These are phyloP conservation scores for Phytopythium cucurbitacearum DNA, from an alignment of 352 stramenopile species.

Conservation along the genomic window DNA sequence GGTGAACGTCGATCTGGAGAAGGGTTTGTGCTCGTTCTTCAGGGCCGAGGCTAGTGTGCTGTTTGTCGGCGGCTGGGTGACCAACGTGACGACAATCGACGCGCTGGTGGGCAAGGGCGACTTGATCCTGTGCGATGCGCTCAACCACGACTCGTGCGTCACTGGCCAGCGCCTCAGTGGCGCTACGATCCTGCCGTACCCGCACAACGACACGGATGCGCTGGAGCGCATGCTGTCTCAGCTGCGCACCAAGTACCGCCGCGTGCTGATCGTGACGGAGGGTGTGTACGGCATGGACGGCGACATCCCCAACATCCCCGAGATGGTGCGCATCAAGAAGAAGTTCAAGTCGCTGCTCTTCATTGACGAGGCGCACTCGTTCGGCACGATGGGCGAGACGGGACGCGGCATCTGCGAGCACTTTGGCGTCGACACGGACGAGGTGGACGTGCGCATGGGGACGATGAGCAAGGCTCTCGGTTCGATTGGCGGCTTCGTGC, in stretches of 20 bases:
- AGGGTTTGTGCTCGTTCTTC: constrained; percentile 62
- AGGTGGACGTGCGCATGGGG: constrained; percentile 64
- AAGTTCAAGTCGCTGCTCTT: constrained; percentile 64
- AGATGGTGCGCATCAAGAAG: constrained; percentile 61
- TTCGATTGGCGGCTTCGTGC: constrained; percentile 60
- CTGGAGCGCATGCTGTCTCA: constrained; percentile 70
- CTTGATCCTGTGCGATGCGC: constrained; percentile 70
- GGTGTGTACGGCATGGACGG: constrained; percentile 71
- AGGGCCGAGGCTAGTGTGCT: constrained; percentile 46
- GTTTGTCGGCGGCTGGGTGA: constrained; percentile 72
- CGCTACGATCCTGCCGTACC: constrained; percentile 75
- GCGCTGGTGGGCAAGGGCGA: constrained; percentile 65
- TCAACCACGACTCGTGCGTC: constrained; percentile 82
- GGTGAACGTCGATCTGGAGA: constrained; percentile 68
- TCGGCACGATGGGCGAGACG: constrained; percentile 54
- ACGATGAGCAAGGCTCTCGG: constrained; percentile 76
- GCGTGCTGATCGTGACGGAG: constrained; percentile 66
- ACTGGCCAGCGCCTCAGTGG: constrained; percentile 69
- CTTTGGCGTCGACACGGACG: constrained; percentile 31
- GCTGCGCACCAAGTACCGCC: constrained; percentile 68
- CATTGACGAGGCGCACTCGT: constrained; percentile 61
- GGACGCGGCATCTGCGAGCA: constrained; percentile 57
- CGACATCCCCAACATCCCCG: constrained; percentile 50
- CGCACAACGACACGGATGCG: constrained; percentile 69
- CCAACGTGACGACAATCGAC: constrained; percentile 78